Conservation (phyloP, 2,329 filamentous ascomycete species). For the Anisogramma anomala region DNA sequence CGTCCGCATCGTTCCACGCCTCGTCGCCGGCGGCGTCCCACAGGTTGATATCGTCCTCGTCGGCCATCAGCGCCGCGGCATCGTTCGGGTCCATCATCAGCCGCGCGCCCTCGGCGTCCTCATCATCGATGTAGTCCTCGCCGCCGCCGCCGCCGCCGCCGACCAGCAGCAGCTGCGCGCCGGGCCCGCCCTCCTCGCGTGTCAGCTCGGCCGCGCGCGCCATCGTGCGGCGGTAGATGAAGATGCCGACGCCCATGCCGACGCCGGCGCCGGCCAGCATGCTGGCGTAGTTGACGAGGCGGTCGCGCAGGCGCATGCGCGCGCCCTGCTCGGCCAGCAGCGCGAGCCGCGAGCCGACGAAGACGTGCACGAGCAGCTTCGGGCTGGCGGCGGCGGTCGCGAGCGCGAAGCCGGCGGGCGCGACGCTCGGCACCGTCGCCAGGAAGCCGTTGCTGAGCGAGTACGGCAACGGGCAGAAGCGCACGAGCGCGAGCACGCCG, state of each 20-base stretch:
- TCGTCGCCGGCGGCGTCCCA: slow-evolving; percentile 37
- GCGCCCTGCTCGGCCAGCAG: slow-evolving; percentile 72
- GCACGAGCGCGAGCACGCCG: slow-evolving; percentile 79
- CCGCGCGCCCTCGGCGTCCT: slow-evolving; percentile 17
- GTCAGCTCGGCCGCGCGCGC: slow-evolving; percentile 48
- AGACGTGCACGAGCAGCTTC: slow-evolving; percentile 84
- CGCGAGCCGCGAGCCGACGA: slow-evolving; percentile 77
- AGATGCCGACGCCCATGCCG: slow-evolving; percentile 64
- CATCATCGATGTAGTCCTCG: slow-evolving; percentile 24
- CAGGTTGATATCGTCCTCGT: slow-evolving; percentile 47
- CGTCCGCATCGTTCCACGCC: slow-evolving; percentile 23
- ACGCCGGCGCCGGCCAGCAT: slow-evolving; percentile 62
- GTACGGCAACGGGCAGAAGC: slow-evolving; percentile 86
- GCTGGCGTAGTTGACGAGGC: slow-evolving; percentile 70
- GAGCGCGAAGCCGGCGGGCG: slow-evolving; percentile 60
- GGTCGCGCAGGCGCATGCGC: slow-evolving; percentile 68
- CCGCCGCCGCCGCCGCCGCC: slow-evolving; percentile 6
- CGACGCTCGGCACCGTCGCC: slow-evolving; percentile 82
- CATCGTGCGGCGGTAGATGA: slow-evolving; percentile 71
- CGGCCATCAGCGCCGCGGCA: slow-evolving; percentile 40
- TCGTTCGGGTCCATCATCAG: slow-evolving; percentile 26
- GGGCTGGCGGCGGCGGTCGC: slow-evolving; percentile 70
- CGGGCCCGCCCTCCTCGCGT: slow-evolving; percentile 29
- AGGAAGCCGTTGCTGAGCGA: slow-evolving; percentile 89
- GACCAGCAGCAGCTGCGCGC: slow-evolving; percentile 6